phyloP scores from a whole-genome alignment of 805 yeast species.

The Vanderwaltozyma tropicalis region DNA sequence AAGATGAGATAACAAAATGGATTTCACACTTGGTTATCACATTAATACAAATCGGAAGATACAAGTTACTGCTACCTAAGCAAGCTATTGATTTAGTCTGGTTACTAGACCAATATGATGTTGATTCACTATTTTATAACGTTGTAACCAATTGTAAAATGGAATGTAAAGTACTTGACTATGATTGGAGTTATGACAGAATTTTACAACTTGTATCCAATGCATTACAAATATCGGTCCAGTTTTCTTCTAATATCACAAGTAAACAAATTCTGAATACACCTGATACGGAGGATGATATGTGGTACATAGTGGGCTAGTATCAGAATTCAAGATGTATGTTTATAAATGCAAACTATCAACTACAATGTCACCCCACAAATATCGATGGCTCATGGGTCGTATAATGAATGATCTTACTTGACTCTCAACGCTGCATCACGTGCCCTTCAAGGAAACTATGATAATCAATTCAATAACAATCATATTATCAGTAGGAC shows the following conservation, averaged over 20 bases:
- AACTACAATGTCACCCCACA: too few relatives aligned
- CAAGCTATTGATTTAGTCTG: slow-evolving; percentile 11
- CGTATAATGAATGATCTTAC: too few relatives aligned
- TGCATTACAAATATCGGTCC: slow-evolving; percentile 7
- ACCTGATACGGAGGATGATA: not conserved
- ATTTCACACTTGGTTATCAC: slow-evolving; percentile 12
- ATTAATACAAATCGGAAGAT: slow-evolving; percentile 10
- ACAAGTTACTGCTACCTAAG: slow-evolving; percentile 9
- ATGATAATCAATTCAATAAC: too few relatives aligned
- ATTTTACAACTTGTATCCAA: slow-evolving; percentile 8
- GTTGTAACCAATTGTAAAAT: slow-evolving; percentile 7
- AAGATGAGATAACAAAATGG: slow-evolving; percentile 6
- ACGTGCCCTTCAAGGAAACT: too few relatives aligned
- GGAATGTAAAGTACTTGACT: slow-evolving; percentile 7
- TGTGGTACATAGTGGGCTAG: slow-evolving; percentile 3
- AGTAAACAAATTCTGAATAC: not conserved
- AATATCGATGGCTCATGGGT: too few relatives aligned
- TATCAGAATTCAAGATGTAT: too few relatives aligned
- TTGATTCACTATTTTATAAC: slow-evolving; percentile 21
- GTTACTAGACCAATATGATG: slow-evolving; percentile 18
- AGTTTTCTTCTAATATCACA: slow-evolving; percentile 2
- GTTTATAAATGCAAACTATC: too few relatives aligned
- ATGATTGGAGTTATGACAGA: slow-evolving; percentile 8
- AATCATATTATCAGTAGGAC: too few relatives aligned
- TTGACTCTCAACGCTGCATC: too few relatives aligned